Evolutionary conservation across 2,329 filamentous ascomycete species (phyloP).

Genomic region (Immersiporthe knoxdaviesiana): DNA sequence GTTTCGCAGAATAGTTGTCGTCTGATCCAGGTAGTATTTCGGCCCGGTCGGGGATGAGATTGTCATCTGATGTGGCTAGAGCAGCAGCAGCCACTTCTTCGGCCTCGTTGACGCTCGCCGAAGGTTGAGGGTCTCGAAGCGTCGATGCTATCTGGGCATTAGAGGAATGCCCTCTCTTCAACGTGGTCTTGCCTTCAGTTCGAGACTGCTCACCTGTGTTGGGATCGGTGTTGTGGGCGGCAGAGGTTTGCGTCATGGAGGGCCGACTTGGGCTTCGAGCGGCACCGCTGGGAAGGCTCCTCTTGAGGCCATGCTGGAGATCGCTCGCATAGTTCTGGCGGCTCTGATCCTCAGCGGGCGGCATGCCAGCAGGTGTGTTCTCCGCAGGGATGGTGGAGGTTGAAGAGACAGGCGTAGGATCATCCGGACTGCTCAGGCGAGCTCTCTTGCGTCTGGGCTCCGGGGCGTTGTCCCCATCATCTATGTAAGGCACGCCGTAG

Average conservation of each 20-base stretch:
- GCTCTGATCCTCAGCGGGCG: neutral
- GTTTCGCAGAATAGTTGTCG: too few relatives aligned
- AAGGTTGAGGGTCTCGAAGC: too few relatives aligned
- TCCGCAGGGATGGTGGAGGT: neutral
- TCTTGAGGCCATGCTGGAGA: neutral
- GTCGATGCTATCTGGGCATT: neutral
- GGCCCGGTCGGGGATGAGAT: too few relatives aligned
- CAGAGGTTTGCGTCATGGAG: neutral
- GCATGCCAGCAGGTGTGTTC: neutral
- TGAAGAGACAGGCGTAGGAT: neutral
- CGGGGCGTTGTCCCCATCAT: neutral
- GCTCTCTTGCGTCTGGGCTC: neutral
- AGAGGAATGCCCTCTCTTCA: neutral
- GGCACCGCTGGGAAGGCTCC: neutral
- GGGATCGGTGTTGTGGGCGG: neutral
- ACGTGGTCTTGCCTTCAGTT: neutral
- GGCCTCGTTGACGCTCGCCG: too few relatives aligned
- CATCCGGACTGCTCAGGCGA: neutral
- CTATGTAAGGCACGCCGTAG: neutral
- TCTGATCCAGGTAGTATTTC: too few relatives aligned
- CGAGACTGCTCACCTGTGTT: neutral
- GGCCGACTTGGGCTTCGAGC: too few relatives aligned
- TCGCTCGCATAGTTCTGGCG: neutral
- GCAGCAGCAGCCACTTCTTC: too few relatives aligned
- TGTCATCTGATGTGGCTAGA: too few relatives aligned